phyloP scores from a whole-genome alignment of 495 filamentous ascomycete genomes.

The Aspergillus baeticus region DNA sequence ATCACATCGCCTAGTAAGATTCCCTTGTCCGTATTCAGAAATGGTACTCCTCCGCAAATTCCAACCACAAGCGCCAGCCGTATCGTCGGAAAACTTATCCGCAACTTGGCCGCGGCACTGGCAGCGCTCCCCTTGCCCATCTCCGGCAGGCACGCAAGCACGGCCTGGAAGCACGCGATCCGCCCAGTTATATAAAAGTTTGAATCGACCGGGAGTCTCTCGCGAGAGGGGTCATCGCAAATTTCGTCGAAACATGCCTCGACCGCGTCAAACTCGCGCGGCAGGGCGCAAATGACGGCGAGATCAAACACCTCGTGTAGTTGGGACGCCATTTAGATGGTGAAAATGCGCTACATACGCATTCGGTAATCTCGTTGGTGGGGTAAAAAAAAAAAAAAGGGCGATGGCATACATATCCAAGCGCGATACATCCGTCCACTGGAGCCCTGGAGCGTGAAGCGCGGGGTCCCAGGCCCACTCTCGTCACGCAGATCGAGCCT shows the following conservation, averaged over 20 bases:
- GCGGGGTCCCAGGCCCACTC: no score
- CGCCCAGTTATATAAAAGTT: background rate
- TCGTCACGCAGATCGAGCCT: no score
- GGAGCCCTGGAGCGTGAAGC: no score
- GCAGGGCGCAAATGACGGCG: no score
- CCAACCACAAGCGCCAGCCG: background rate
- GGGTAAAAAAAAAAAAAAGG: no score
- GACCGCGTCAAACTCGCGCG: no score
- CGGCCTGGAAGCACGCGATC: background rate
- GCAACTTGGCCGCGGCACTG: background rate
- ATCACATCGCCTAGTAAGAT: background rate
- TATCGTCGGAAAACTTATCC: background rate
- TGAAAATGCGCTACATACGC: no score
- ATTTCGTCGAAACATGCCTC: background rate
- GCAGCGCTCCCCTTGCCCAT: background rate
- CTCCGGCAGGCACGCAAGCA: background rate
- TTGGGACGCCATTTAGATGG: no score
- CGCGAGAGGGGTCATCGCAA: background rate
- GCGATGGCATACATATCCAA: no score
- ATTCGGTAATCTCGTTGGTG: no score
- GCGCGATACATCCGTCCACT: no score
- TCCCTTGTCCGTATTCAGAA: background rate
- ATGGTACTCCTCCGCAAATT: background rate
- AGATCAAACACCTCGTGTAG: no score
- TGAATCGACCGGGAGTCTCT: background rate